Percentiles rank a stretch among this genome's conserved stretches.
These are phyloP conservation scores for Diaporthe sp. DNA, from an alignment of 2,329 filamentous ascomycete species.

Conservation along the genomic window DNA sequence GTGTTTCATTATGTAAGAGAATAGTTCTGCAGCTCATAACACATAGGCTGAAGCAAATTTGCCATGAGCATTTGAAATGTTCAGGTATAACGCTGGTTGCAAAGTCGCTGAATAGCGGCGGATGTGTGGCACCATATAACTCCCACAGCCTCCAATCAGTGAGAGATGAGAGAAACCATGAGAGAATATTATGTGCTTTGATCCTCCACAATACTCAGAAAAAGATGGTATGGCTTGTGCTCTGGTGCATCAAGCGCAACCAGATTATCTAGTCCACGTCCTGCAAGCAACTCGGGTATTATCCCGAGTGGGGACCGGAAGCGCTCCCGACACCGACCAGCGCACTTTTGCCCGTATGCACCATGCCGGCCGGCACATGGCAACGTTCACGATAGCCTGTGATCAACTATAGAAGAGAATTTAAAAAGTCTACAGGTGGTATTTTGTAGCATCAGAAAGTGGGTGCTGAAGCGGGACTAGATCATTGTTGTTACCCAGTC, in stretches of 20 bases:
- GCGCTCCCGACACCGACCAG: not conserved
- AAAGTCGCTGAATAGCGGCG: not conserved
- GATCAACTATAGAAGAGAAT: not conserved
- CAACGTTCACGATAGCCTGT: not conserved
- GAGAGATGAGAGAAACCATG: not conserved
- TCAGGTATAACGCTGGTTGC: not conserved
- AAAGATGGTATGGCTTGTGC: not conserved
- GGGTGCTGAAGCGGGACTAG: not conserved
- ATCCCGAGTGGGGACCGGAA: constrained; percentile 3
- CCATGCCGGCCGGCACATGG: not conserved
- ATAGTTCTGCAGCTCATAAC: not conserved
- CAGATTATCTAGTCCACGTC: not conserved
- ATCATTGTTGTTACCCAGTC: not conserved
- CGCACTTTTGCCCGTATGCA: not conserved
- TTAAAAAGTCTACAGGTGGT: not conserved
- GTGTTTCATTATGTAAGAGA: not conserved
- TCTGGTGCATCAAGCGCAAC: not conserved
- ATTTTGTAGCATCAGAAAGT: not conserved
- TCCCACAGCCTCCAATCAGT: not conserved
- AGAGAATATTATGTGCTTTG: not conserved
- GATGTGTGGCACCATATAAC: not conserved
- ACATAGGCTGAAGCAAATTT: not conserved
- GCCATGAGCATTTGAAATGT: not conserved
- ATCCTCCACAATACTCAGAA: not conserved
- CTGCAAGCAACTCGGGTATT: not conserved